Base-by-base conservation (phyloP, 2,329 filamentous ascomycete genomes). In the Fusarium goolgardi region DNA sequence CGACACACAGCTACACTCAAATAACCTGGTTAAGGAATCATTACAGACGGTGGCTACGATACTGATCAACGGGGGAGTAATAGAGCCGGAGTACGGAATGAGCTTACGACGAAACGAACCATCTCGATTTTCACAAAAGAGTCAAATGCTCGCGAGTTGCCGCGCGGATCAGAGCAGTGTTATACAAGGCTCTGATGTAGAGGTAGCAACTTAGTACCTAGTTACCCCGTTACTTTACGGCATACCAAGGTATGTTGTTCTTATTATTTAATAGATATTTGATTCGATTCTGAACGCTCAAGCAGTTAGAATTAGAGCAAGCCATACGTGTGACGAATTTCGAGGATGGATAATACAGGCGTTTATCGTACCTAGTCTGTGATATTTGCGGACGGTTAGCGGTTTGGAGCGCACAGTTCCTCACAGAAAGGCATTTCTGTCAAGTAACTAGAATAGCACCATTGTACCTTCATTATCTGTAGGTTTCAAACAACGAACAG, bases 201-300 rank as follows among this genome's bases (percentile, higher is more conserved):
- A 27, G n/a, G 47, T 23, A n/a, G 47, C 15, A 20, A 39, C 27
- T 16, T 37, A 21, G 47, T 21, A 51, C n/a, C 34, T 13, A 39
- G 10, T 7, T 27, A 27, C 25, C 27, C 12, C 6, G 27, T 37
- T 21, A 51, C 10, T 15, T 39, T 29, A 21, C 15, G 47, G 13
- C 23, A 51, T 51, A 50, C 23, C n/a, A 29, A 39, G 34, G 47
- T 51, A 25, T 51, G 34, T 39, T 39, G 18, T 32, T 49, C 12
- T 51, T 50, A 35, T 35, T 35, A 39, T 27, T 45, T 51, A 40
- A 39, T 51, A 39, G 12, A 50, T 39, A 21, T n/a, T 27, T 39
- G 23, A 27, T 50, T 51, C 11, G 13, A 10, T 29, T 21, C 25
- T 27, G 15, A 29, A 16, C 18, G 21, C 23, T 21, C 20, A 50